phyloP scores from a whole-genome alignment of 345 rosid species.

The Carallia pectinifolia region DNA sequence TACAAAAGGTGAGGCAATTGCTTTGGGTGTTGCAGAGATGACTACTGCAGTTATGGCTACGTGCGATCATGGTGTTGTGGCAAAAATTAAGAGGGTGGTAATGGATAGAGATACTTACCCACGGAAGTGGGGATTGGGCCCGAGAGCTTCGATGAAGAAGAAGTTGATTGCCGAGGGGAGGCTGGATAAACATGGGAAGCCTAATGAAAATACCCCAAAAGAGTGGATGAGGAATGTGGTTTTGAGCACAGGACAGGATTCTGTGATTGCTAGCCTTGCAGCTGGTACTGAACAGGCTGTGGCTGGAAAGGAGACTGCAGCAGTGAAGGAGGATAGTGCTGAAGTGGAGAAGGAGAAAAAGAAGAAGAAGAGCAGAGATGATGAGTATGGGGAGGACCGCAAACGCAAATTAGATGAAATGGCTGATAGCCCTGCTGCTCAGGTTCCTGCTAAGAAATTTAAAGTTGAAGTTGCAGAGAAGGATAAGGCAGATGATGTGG shows the following conservation, averaged over 20 bases:
- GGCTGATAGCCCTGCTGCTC: slow-evolving; percentile 35
- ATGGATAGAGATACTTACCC: slow-evolving; percentile 99
- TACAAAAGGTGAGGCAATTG: slow-evolving; percentile 92
- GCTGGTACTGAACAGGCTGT: slow-evolving; percentile 47
- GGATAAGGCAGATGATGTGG: slow-evolving; percentile 15
- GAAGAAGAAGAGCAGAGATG: slow-evolving; percentile 40
- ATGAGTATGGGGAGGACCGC: slow-evolving; percentile 36
- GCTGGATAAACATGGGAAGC: slow-evolving; percentile 86
- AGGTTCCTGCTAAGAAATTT: slow-evolving; percentile 51
- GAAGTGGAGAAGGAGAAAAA: slow-evolving; percentile 27
- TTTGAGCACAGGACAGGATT: slow-evolving; percentile 72
- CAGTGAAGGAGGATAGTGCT: slow-evolving; percentile 16
- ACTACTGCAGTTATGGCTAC: slow-evolving; percentile 94
- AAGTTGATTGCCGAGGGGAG: slow-evolving; percentile 76
- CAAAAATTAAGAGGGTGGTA: slow-evolving; percentile 94
- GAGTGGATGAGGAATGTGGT: slow-evolving; percentile 81
- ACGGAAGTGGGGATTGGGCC: slow-evolving; percentile 95
- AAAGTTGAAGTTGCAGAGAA: slow-evolving; percentile 38
- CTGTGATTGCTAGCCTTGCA: slow-evolving; percentile 64
- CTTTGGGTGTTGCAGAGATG: slow-evolving; percentile 95
- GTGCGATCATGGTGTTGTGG: slow-evolving; percentile 94
- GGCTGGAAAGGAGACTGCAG: slow-evolving; percentile 25
- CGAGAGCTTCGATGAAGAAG: slow-evolving; percentile 84
- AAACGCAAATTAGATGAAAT: slow-evolving; percentile 58
- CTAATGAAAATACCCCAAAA: slow-evolving; percentile 67